Percentiles rank a stretch among this genome's conserved stretches.
These are phyloP conservation scores for Eutreptiella sp. DNA, from an alignment of 208 protist species.

Conservation along the genomic window DNA sequence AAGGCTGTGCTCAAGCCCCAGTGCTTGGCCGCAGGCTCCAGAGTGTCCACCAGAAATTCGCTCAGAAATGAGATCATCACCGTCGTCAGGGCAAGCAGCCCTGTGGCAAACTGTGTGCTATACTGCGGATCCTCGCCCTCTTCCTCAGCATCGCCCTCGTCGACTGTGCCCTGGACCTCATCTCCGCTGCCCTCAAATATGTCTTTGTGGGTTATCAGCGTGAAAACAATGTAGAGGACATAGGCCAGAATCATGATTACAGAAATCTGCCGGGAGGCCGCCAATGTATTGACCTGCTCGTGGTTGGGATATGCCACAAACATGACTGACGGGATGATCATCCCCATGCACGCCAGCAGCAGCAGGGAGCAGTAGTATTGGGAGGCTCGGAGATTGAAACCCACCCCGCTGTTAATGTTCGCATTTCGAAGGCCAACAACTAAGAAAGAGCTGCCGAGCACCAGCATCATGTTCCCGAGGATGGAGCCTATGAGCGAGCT, in stretches of 20 bases:
- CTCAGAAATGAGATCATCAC: conserved; percentile 37
- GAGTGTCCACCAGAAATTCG: conserved; percentile 38
- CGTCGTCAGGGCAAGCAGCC: conserved; percentile 19
- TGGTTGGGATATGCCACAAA: conserved; percentile 32
- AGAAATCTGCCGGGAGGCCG: conserved; percentile 41
- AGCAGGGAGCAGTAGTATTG: conserved; percentile 43
- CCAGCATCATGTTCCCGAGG: conserved; percentile 54
- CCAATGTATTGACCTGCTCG: conserved; percentile 30
- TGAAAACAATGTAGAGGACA: conserved; percentile 39
- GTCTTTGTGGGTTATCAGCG: conserved; percentile 38
- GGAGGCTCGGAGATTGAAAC: conserved; percentile 40
- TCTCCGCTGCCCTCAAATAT: conserved; percentile 29
- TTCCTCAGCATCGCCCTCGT: conserved; percentile 29
- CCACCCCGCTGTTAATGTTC: conserved; percentile 27
- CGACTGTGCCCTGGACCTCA: neutral
- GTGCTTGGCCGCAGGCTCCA: conserved; percentile 33
- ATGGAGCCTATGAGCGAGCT: conserved; percentile 52
- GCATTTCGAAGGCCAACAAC: conserved; percentile 30
- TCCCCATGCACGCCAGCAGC: conserved; percentile 38
- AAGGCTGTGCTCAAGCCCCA: conserved; percentile 43
- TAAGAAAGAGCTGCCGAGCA: conserved; percentile 49
- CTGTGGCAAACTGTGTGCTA: conserved; percentile 37
- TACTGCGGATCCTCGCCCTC: conserved; percentile 43
- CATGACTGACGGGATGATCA: conserved; percentile 49
- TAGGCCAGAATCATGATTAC: conserved; percentile 38